These are phyloP conservation scores for Saprolegnia parasitica DNA, from an alignment of 352 stramenopile genomes.

Conservation along the genomic window DNA sequence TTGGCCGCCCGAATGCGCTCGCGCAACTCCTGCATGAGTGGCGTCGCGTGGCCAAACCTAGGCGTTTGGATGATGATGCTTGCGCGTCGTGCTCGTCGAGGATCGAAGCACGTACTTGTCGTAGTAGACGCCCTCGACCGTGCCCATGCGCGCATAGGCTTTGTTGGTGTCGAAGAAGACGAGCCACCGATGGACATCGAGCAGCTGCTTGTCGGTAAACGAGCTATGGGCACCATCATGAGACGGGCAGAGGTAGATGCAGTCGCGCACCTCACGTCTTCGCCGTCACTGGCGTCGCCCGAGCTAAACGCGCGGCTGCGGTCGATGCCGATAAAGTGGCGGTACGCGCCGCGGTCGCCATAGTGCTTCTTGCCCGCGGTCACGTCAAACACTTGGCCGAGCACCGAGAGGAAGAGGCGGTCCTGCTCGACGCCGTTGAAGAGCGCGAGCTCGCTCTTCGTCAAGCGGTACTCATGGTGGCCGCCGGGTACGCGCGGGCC, in stretches of 20 bases:
- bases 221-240: slow-evolving; percentile 6
- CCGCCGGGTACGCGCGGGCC: neutral
- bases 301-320: slow-evolving; percentile 25
- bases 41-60: slow-evolving; percentile 25
- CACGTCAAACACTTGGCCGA: slow-evolving; percentile 28
- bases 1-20: slow-evolving; percentile 16
- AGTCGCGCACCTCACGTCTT: slow-evolving; percentile 20
- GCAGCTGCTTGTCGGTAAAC: slow-evolving; percentile 16
- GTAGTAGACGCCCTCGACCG: slow-evolving; percentile 28
- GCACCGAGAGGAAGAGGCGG: slow-evolving; percentile 11
- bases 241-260: neutral
- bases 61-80: no score
- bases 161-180: slow-evolving; percentile 23
- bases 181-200: slow-evolving; percentile 24
- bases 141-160: slow-evolving; percentile 19
- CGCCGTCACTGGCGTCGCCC: slow-evolving; percentile 9
- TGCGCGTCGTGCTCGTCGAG: neutral
- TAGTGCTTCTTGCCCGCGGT: slow-evolving; percentile 16
- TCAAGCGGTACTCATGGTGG: slow-evolving; percentile 7
- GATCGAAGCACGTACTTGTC: slow-evolving; percentile 18
- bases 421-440: slow-evolving; percentile 21
- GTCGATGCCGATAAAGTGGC: slow-evolving; percentile 20
- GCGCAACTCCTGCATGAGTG: slow-evolving; percentile 9
- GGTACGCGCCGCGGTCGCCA: slow-evolving; percentile 11
- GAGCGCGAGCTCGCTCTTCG: slow-evolving; percentile 7